Conservation (phyloP, 2,329 filamentous ascomycete species). For the Cucurbitaria berberidis region DNA sequence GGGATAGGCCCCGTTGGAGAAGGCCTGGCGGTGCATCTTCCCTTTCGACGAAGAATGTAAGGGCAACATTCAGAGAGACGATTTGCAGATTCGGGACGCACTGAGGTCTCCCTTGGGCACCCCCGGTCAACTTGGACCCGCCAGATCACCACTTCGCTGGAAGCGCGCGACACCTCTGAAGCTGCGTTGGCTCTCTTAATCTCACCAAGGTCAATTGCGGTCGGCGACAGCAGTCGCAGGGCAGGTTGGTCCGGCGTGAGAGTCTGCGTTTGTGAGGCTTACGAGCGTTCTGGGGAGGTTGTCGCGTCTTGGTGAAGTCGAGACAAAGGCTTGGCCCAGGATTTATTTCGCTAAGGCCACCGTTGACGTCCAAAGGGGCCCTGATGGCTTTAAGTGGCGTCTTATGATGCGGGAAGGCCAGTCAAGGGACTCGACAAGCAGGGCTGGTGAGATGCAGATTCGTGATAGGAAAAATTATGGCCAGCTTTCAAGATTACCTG, state of each 20-base stretch:
- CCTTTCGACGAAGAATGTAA: conserved; percentile 62
- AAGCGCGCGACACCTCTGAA: conserved; percentile 18
- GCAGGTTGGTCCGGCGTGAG: conserved; percentile 4
- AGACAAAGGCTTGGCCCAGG: conserved; percentile 35
- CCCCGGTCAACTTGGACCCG: conserved; percentile 45
- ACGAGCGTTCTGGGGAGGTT: conserved; percentile 20
- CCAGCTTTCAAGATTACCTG: conserved; percentile 25
- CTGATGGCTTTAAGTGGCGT: conserved; percentile 32
- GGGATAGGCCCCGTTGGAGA: conserved; percentile 81
- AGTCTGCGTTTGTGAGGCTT: conserved; percentile 11
- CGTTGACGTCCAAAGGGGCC: conserved; percentile 34
- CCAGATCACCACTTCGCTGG: conserved; percentile 35
- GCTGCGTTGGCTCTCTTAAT: conserved; percentile 5
- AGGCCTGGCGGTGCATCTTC: conserved; percentile 89
- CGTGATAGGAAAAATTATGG: conserved; percentile 15
- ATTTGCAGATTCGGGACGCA: conserved; percentile 31
- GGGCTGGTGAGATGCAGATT: conserved; percentile 21
- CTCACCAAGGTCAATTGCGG: conserved; percentile 9
- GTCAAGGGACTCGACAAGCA: conserved; percentile 30
- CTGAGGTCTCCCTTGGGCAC: conserved; percentile 44
- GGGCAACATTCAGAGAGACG: conserved; percentile 62
- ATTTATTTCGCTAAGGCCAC: conserved; percentile 45
- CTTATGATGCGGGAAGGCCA: conserved; percentile 26
- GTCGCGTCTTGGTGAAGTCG: conserved; percentile 28
- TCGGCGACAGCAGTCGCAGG: conserved; percentile 20